These are phyloP conservation scores for Kokia cookei DNA, from an alignment of 441 rosid species.

Conservation along the genomic window DNA sequence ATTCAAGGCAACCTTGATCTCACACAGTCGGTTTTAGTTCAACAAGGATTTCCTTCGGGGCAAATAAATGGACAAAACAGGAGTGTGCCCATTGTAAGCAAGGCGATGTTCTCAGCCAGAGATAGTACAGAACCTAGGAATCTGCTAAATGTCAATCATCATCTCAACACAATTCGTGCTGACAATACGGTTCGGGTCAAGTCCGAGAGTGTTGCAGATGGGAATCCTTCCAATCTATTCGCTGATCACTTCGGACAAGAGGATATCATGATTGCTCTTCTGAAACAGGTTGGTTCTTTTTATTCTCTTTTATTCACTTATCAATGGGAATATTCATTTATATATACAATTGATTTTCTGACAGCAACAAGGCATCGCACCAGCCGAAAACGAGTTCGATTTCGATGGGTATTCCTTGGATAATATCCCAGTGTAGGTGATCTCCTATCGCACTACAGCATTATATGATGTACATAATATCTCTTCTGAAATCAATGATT, in stretches of 20 bases:
- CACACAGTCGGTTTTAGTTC: conserved; percentile 35
- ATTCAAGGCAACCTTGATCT: conserved; percentile 32
- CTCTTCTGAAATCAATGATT: background rate
- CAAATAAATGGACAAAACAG: conserved; percentile 44
- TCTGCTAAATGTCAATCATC: conserved; percentile 30
- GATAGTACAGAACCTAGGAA: conserved; percentile 27
- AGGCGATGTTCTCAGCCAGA: conserved; percentile 27
- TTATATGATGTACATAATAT: background rate
- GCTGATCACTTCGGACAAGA: conserved; percentile 63
- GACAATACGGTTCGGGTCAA: conserved; percentile 55
- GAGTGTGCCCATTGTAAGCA: conserved; percentile 26
- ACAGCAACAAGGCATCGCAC: background rate
- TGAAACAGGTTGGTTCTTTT: conserved; percentile 55
- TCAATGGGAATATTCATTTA: background rate
- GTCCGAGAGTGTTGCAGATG: conserved; percentile 53
- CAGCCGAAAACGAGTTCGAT: conserved; percentile 18
- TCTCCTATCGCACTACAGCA: background rate
- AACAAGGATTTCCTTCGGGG: conserved; percentile 49
- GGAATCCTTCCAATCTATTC: conserved; percentile 31
- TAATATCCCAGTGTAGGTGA: background rate
- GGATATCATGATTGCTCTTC: conserved; percentile 83
- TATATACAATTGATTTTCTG: background rate
- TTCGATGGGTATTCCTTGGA: conserved; percentile 53
- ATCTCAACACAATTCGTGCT: conserved; percentile 26
- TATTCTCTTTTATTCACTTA: background rate